These are phyloP conservation scores for Penicillium cinerascens DNA, from an alignment of 495 filamentous ascomycete genomes.

Conservation along the genomic window DNA sequence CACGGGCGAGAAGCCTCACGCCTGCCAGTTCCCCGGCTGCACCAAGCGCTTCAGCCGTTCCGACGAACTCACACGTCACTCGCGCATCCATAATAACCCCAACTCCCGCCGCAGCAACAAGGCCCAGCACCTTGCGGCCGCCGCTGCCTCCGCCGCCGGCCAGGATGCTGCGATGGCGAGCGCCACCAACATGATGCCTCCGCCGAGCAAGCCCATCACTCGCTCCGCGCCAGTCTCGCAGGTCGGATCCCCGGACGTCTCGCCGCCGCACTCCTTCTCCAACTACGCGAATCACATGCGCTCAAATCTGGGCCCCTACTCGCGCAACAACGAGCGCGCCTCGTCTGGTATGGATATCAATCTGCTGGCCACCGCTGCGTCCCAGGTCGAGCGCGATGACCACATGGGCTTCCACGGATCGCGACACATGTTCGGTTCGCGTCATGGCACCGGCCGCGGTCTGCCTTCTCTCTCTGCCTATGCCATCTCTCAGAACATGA, in stretches of 20 bases:
- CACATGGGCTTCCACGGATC: slow-evolving; percentile 43
- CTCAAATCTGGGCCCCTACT: slow-evolving; percentile 61
- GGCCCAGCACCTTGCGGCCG: slow-evolving; percentile 61
- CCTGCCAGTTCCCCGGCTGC: slow-evolving; percentile 90
- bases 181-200: slow-evolving; percentile 65
- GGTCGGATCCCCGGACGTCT: slow-evolving; percentile 89
- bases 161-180: slow-evolving; percentile 51
- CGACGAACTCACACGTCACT: slow-evolving; percentile 94
- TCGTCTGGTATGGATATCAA: slow-evolving; percentile 73
- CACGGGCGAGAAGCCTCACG: slow-evolving; percentile 97
- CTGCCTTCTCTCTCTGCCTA: slow-evolving; percentile 80
- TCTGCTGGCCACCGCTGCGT: slow-evolving; percentile 86
- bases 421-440: slow-evolving; percentile 51
- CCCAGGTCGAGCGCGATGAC: slow-evolving; percentile 79
- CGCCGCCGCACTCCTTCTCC: slow-evolving; percentile 86
- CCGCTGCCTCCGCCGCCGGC: slow-evolving; percentile 49
- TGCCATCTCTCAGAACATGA: slow-evolving; percentile 78
- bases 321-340: slow-evolving; percentile 47
- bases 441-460: slow-evolving; percentile 59
- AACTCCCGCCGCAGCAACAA: slow-evolving; percentile 95
- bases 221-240: slow-evolving; percentile 88
- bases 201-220: slow-evolving; percentile 66
- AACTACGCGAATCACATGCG: slow-evolving; percentile 66
- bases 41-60: slow-evolving; percentile 97
- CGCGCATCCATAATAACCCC: slow-evolving; percentile 97